Evolutionary conservation across 1,284 basidiomycete species (phyloP).

Genomic region (Pseudozyma sp.): DNA sequence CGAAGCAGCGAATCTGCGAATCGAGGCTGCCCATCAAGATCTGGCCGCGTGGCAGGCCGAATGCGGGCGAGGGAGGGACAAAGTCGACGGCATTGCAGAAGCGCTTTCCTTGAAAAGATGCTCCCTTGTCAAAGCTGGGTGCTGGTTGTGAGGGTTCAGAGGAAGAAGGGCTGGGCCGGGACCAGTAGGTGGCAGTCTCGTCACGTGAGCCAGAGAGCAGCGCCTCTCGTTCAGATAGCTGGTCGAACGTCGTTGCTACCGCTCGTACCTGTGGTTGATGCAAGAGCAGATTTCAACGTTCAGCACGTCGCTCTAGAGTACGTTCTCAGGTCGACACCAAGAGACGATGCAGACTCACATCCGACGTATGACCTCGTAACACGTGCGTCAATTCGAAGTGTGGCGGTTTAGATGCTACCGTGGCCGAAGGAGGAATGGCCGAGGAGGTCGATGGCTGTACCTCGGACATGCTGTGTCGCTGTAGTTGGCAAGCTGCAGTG

Average conservation of each 20-base stretch:
- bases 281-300: neutral
- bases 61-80: conserved; percentile 5
- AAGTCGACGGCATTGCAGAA: conserved; percentile 42
- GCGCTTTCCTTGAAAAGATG: conserved; percentile 20
- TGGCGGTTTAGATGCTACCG: too few relatives aligned
- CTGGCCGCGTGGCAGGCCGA: conserved; percentile 24
- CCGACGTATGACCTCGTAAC: conserved; percentile 28
- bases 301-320: neutral
- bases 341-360: conserved; percentile 18
- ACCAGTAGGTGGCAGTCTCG: conserved; percentile 32
- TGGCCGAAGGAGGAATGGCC: too few relatives aligned
- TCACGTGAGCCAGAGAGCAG: conserved; percentile 44
- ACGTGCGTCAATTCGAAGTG: conserved; percentile 30
- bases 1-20: conserved; percentile 50
- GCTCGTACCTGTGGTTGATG: conserved; percentile 19
- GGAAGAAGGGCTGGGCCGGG: conserved; percentile 8
- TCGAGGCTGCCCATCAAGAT: conserved; percentile 44
- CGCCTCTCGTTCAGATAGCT: conserved; percentile 31
- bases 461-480: too few relatives aligned
- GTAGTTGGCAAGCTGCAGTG: too few relatives aligned
- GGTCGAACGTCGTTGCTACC: conserved; percentile 22
- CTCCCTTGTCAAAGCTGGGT: conserved; percentile 14
- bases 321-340: neutral
- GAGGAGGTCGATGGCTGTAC: too few relatives aligned
- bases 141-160: neutral